A percentile compares a stretch with the other conserved stretches of the same genome.
Evolutionary conservation across 106 monocot genomes (phyloP).

Genomic region (Acanthochlamys bracteata): DNA sequence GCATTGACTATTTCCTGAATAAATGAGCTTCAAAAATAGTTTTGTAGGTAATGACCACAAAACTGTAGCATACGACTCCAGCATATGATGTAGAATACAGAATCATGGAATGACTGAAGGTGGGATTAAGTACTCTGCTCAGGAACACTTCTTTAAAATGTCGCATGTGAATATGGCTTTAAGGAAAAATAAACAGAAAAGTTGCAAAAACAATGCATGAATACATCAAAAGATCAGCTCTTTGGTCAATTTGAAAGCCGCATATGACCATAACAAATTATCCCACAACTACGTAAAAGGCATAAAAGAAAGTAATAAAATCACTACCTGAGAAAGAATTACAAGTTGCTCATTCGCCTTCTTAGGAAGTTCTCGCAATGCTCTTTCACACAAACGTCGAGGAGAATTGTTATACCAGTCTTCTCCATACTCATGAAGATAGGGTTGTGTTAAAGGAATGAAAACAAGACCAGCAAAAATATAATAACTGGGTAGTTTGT

Average conservation of each 20-base stretch:
- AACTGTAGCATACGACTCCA: too few species aligned
- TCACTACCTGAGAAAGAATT: conserved; percentile 91
- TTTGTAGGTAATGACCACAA: too few species aligned
- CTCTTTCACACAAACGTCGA: conserved; percentile 89
- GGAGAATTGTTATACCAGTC: conserved; percentile 98
- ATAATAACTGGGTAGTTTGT: conserved; percentile 89
- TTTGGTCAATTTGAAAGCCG: background rate
- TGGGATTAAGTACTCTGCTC: too few species aligned
- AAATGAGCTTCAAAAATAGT: too few species aligned
- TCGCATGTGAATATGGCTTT: too few species aligned
- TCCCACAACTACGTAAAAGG: background rate
- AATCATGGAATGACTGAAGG: too few species aligned
- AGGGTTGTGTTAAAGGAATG: conserved; percentile 90
- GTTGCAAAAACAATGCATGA: too few species aligned
- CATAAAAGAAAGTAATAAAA: background rate
- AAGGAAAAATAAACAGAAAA: too few species aligned
- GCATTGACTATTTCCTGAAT: too few species aligned
- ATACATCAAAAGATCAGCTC: background rate
- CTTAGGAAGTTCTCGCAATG: conserved; percentile 77
- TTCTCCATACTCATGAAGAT: conserved; percentile 98
- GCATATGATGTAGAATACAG: too few species aligned
- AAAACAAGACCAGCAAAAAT: conserved; percentile 98
- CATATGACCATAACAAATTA: background rate
- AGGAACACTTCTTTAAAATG: too few species aligned
- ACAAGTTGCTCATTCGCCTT: conserved; percentile 82